Conservation (phyloP, 768 basidiomycete species). For the Tricholoma saponaceum region DNA sequence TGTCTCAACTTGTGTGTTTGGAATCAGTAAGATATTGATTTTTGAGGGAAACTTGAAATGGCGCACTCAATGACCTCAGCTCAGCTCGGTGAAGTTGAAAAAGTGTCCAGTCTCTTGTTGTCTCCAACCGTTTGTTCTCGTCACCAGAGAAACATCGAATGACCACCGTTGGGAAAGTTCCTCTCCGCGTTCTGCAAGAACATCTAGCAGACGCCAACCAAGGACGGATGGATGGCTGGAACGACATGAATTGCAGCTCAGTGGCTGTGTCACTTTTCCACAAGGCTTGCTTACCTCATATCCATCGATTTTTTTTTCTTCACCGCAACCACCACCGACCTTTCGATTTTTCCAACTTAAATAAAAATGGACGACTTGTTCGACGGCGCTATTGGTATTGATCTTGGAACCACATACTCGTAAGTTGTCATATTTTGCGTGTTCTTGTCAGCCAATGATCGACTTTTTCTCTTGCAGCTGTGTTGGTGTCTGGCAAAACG, state of each 20-base stretch:
- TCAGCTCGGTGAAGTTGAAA: constrained; percentile 59
- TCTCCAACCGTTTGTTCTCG: constrained; percentile 30
- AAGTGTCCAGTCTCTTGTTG: constrained; percentile 59
- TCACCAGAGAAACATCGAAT: constrained; percentile 25
- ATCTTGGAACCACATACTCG: constrained; percentile 98
- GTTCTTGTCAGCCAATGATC: constrained; percentile 5
- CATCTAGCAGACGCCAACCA: constrained; percentile 33
- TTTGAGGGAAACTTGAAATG: constrained; percentile 8
- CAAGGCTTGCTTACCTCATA: constrained; percentile 54
- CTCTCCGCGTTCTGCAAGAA: constrained; percentile 16
- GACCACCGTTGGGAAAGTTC: constrained; percentile 7
- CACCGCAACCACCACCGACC: constrained; percentile 35
- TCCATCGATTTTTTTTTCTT: constrained; percentile 44
- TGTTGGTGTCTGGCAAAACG: constrained; percentile 99
- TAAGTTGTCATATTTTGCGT: constrained; percentile 33
- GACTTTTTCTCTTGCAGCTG: constrained; percentile 51
- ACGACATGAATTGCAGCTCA: constrained; percentile 29
- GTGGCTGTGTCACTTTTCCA: constrained; percentile 42
- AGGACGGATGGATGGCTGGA: constrained; percentile 30
- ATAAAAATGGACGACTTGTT: constrained; percentile 87
- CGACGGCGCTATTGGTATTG: constrained; percentile 96
- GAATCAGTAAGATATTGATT: constrained; percentile 4
- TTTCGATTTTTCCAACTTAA: constrained; percentile 26
- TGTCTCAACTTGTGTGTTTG: constrained; percentile 44
- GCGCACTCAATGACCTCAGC: constrained; percentile 51